Conservation (phyloP, 75 land plant genomes). For the Cupressus sempervirens region DNA sequence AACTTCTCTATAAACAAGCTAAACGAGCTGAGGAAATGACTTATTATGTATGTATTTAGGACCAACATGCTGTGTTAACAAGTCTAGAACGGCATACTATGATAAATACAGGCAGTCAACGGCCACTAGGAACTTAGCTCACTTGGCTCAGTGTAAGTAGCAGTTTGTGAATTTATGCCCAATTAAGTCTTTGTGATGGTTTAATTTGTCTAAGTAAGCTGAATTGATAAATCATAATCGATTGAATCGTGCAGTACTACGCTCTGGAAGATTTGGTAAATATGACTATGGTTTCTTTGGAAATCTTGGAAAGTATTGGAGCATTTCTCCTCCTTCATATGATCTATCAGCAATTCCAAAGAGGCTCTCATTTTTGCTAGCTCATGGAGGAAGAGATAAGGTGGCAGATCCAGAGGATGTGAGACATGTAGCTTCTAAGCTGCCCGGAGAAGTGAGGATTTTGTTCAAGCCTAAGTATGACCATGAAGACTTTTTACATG, state of each 20-base stretch:
- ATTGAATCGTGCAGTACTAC: slow-evolving; percentile 33
- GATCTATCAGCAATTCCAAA: slow-evolving; percentile 58
- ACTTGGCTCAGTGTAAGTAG: slow-evolving; percentile 42
- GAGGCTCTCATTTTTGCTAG: slow-evolving; percentile 62
- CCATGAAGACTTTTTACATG: neutral
- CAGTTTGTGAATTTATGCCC: neutral
- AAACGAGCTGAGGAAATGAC: no score
- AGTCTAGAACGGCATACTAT: slow-evolving; percentile 19
- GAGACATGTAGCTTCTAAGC: slow-evolving; percentile 24
- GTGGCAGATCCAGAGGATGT: slow-evolving; percentile 71
- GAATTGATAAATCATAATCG: neutral
- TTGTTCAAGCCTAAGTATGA: neutral
- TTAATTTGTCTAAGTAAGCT: neutral
- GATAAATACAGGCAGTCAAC: slow-evolving; percentile 37
- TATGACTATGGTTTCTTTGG: slow-evolving; percentile 44
- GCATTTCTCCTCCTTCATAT: slow-evolving; percentile 53
- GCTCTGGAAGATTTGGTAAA: slow-evolving; percentile 51
- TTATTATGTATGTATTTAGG: slow-evolving; percentile 11
- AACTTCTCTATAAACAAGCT: no score
- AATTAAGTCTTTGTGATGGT: neutral
- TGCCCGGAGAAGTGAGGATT: neutral
- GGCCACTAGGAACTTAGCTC: slow-evolving; percentile 45
- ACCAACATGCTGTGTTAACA: slow-evolving; percentile 35
- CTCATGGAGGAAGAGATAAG: slow-evolving; percentile 70
- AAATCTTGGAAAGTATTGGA: slow-evolving; percentile 54